These are phyloP conservation scores for Fomitiporia mediterranea DNA, from an alignment of 1,284 basidiomycete species.

Conservation along the genomic window DNA sequence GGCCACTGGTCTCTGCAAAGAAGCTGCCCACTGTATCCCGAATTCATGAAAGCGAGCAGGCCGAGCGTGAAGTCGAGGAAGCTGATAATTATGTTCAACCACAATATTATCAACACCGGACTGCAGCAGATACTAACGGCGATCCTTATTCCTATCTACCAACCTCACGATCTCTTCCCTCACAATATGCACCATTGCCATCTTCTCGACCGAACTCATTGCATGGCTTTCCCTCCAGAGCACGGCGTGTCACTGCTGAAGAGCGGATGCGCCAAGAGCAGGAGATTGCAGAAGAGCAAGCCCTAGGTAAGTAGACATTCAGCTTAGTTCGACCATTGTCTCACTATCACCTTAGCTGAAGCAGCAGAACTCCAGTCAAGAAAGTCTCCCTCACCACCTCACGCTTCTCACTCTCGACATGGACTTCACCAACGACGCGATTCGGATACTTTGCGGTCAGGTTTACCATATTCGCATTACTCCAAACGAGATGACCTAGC, in stretches of 20 bases:
- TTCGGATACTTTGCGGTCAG: constrained; percentile 65
- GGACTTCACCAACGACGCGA: constrained; percentile 55
- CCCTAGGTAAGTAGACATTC: constrained; percentile 25
- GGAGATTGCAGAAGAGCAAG: constrained; percentile 28
- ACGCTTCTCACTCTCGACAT: constrained; percentile 28
- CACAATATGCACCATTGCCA: constrained; percentile 20
- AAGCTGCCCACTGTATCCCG: constrained; percentile 4
- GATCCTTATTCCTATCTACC: constrained; percentile 2
- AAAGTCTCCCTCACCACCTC: constrained; percentile 54
- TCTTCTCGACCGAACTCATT: constrained; percentile 47
- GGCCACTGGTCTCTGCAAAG: constrained; percentile 10
- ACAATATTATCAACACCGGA: constrained; percentile 9
- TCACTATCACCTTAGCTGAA: not conserved
- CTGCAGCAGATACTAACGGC: constrained; percentile 1
- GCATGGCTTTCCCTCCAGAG: constrained; percentile 35
- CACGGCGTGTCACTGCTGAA: constrained; percentile 47
- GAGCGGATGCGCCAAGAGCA: constrained; percentile 47
- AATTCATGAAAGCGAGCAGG: constrained; percentile 14
- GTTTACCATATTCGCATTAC: constrained; percentile 24
- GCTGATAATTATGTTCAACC: not conserved
- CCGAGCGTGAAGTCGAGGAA: constrained; percentile 6
- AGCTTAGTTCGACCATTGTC: not conserved
- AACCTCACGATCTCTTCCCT: constrained; percentile 1
- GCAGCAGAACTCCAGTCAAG: constrained; percentile 29
- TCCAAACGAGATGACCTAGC: constrained; percentile 15